Conservation (phyloP, 2,329 filamentous ascomycete species). For the Beauveria sp. region DNA sequence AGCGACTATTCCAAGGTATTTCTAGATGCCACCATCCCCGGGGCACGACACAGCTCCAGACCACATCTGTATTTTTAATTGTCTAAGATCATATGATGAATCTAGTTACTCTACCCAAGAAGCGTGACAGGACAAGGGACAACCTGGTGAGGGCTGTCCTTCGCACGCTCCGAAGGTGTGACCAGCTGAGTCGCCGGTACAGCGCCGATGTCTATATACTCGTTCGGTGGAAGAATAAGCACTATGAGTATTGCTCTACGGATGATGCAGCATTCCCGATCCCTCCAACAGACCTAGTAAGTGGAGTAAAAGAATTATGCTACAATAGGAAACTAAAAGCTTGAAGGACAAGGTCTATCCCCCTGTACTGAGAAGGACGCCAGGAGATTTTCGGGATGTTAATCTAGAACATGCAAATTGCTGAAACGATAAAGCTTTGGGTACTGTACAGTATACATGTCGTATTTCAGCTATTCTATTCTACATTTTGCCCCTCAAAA, state of each 20-base stretch:
- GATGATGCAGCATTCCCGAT: neutral
- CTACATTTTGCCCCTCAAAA: too few species aligned
- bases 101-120: neutral
- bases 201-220: neutral
- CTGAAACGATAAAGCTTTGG: neutral
- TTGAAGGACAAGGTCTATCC: neutral
- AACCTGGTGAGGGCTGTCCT: neutral
- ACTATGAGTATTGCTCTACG: neutral
- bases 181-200: neutral
- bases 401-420: neutral
- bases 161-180: neutral
- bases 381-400: neutral
- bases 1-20: neutral
- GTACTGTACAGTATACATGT: neutral
- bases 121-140: slow-evolving; percentile 2
- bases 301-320: neutral
- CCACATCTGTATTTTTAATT: neutral
- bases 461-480: neutral
- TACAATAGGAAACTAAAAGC: neutral
- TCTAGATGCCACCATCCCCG: neutral
- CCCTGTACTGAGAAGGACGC: neutral
- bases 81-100: neutral
- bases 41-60: neutral
- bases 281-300: neutral
- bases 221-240: slow-evolving; percentile 3